These are phyloP conservation scores for Zasmidium cellare DNA, from an alignment of 2,329 filamentous ascomycete genomes.

Conservation along the genomic window DNA sequence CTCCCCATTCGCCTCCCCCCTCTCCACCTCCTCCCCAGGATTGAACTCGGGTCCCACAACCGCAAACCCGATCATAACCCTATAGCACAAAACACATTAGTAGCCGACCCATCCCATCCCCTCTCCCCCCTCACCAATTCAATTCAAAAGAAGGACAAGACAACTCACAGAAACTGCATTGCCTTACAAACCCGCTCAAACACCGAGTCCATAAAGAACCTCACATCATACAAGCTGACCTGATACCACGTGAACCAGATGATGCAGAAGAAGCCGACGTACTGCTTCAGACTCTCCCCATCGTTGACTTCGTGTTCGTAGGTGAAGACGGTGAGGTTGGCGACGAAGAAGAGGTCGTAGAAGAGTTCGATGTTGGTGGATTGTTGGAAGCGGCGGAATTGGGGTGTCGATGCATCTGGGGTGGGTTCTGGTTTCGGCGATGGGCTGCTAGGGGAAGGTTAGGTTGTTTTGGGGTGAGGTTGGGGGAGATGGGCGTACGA, in stretches of 20 bases:
- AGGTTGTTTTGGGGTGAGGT: neutral
- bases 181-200: slow-evolving; percentile 62
- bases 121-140: too few species aligned
- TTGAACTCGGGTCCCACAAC: slow-evolving; percentile 53
- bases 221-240: slow-evolving; percentile 64
- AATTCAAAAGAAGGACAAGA: too few species aligned
- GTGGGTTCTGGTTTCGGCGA: neutral
- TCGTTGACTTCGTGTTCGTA: slow-evolving; percentile 57
- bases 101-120: too few species aligned
- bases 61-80: slow-evolving; percentile 64
- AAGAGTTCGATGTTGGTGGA: slow-evolving; percentile 58
- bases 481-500: neutral
- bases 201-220: slow-evolving; percentile 64
- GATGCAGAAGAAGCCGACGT: slow-evolving; percentile 58
- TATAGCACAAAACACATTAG: too few species aligned
- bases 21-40: slow-evolving; percentile 36
- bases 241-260: slow-evolving; percentile 68
- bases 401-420: slow-evolving; percentile 25
- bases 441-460: neutral
- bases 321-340: slow-evolving; percentile 66
- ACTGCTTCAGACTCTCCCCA: slow-evolving; percentile 40
- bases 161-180: slow-evolving; percentile 54
- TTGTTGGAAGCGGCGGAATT: slow-evolving; percentile 47
- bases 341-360: slow-evolving; percentile 63
- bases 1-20: slow-evolving; percentile 30